Percentiles rank a stretch among this genome's conserved stretches.
phyloP scores from a whole-genome alignment of 371 early-diverging fungal species.

The Saksenaea vasiformis region DNA sequence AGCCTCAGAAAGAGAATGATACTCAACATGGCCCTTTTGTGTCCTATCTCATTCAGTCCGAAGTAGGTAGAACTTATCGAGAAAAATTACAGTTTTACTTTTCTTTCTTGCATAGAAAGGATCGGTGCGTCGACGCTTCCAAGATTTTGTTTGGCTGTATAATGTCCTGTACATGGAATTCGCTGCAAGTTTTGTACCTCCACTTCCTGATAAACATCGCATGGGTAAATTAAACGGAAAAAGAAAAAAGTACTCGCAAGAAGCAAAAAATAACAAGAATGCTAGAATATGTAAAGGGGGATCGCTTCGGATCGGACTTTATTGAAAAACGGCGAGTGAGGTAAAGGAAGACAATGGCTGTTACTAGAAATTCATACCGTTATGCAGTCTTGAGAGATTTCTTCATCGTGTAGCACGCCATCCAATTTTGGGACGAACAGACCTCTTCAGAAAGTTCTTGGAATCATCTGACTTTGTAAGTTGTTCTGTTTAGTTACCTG shows the following conservation, averaged over 20 bases:
- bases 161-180: conserved; percentile 69
- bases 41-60: conserved; percentile 81
- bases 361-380: not conserved
- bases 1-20: conserved; percentile 89
- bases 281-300: conserved; percentile 91
- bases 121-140: conserved; percentile 83
- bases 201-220: conserved; percentile 91
- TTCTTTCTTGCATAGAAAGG: conserved; percentile 5
- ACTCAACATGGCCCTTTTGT: conserved; percentile 80
- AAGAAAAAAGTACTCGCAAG: not conserved
- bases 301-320: conserved; percentile 91
- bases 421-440: conserved; percentile 76
- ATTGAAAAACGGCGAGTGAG: conserved; percentile 75
- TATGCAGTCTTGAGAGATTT: conserved; percentile 71
- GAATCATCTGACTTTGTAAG: conserved; percentile 78
- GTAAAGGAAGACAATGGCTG: conserved; percentile 7
- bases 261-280: not conserved
- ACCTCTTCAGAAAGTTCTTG: conserved; percentile 77
- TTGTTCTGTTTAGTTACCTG: not conserved
- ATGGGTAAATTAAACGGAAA: conserved; percentile 64
- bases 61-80: conserved; percentile 34
- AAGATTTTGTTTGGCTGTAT: conserved; percentile 93
- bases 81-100: not conserved
- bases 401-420: conserved; percentile 84
- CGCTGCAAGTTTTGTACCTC: conserved; percentile 86